phyloP scores from a whole-genome alignment of 2,329 filamentous ascomycete species.

The Fusarium drepaniforme region DNA sequence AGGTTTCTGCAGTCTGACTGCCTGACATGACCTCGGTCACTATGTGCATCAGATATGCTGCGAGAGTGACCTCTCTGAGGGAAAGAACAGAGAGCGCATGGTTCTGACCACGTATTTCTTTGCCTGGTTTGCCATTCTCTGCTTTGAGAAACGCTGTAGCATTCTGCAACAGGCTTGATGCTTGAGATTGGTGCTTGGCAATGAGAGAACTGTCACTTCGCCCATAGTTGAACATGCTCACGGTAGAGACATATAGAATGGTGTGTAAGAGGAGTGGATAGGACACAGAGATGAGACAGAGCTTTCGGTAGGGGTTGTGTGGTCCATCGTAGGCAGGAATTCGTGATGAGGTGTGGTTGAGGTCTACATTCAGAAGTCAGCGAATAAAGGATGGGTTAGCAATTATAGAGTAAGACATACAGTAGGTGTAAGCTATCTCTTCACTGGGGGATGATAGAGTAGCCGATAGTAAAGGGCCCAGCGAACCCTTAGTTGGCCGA shows the following conservation, averaged over 20 bases:
- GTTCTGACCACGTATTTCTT: background rate
- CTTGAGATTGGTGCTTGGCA: constrained; percentile 5
- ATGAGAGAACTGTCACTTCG: constrained; percentile 1
- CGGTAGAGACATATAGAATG: constrained; percentile 12
- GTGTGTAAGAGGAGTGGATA: constrained; percentile 15
- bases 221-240: constrained; percentile 21
- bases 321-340: background rate
- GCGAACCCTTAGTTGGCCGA: background rate
- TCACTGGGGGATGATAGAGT: background rate
- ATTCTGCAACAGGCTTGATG: background rate
- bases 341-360: background rate
- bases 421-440: constrained; percentile 13
- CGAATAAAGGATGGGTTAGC: background rate
- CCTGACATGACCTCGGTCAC: constrained; percentile 19
- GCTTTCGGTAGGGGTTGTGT: background rate
- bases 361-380: background rate
- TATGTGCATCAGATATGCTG: constrained; percentile 13
- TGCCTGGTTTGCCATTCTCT: background rate
- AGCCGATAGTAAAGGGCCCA: background rate
- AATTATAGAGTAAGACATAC: background rate
- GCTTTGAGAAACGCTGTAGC: background rate
- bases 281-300: background rate
- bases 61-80: constrained; percentile 4
- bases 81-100: background rate
- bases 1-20: background rate